phyloP scores from a whole-genome alignment of 495 filamentous ascomycete species.

The Platismatia glauca region DNA sequence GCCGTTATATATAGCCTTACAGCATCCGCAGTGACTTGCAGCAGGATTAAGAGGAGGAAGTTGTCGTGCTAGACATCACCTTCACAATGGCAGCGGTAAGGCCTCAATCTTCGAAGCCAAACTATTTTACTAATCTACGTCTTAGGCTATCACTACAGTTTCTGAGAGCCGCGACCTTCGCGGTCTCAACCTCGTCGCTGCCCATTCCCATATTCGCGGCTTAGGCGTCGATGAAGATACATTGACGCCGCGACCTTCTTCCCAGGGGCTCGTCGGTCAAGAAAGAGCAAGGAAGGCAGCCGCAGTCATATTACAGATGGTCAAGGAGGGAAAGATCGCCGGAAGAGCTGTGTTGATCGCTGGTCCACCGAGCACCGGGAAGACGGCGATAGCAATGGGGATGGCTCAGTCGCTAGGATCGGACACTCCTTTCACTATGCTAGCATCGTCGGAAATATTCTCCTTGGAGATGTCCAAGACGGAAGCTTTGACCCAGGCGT shows the following conservation, averaged over 20 bases:
- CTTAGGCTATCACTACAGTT: conserved; percentile 80
- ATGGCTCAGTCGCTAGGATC: conserved; percentile 92
- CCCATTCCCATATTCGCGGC: conserved; percentile 95
- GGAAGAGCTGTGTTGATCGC: conserved; percentile 92
- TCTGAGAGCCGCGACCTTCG: conserved; percentile 90
- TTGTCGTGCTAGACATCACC: neutral
- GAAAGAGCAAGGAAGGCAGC: conserved; percentile 93
- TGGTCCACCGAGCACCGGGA: conserved; percentile 93
- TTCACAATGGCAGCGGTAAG: conserved; percentile 11
- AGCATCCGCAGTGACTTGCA: neutral
- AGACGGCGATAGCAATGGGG: conserved; percentile 97
- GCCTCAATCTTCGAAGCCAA: neutral
- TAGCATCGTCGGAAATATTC: conserved; percentile 93
- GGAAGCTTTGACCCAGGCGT: conserved; percentile 93
- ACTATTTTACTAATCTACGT: neutral
- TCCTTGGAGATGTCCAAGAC: conserved; percentile 99
- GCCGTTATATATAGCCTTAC: conserved; percentile 1
- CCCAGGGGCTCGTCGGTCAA: conserved; percentile 95
- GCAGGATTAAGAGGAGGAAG: neutral
- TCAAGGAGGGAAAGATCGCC: conserved; percentile 96
- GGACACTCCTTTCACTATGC: conserved; percentile 93
- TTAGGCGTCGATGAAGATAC: conserved; percentile 89
- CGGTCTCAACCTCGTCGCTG: conserved; percentile 91
- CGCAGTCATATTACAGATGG: conserved; percentile 94
- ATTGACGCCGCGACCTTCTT: conserved; percentile 73